These are phyloP conservation scores for Beauveria varroae DNA, from an alignment of 2,329 filamentous ascomycete genomes.

Conservation along the genomic window DNA sequence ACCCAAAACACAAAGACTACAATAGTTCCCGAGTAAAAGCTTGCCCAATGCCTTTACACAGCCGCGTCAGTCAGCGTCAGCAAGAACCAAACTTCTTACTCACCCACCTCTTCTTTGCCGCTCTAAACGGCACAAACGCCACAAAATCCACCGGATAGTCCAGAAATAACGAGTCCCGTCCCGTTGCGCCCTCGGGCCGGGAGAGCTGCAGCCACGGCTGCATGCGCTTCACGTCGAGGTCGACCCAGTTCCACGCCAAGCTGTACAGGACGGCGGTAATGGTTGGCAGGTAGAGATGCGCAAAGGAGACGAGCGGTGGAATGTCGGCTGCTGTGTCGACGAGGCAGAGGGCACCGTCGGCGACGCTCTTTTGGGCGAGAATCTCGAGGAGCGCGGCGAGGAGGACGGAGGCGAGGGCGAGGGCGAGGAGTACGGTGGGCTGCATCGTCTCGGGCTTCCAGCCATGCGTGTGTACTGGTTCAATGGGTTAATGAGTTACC, in stretches of 20 bases:
- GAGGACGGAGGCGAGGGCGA: slow-evolving; percentile 29
- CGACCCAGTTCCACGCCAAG: slow-evolving; percentile 51
- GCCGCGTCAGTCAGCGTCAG: neutral
- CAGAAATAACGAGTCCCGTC: slow-evolving; percentile 39
- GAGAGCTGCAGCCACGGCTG: slow-evolving; percentile 56
- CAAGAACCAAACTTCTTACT: too few relatives aligned
- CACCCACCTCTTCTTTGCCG: slow-evolving; percentile 14
- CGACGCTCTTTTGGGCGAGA: slow-evolving; percentile 31
- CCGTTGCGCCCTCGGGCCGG: slow-evolving; percentile 32
- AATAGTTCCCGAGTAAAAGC: slow-evolving; percentile 38
- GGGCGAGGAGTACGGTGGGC: slow-evolving; percentile 26
- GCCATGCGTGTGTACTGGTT: neutral
- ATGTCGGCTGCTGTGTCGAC: slow-evolving; percentile 23
- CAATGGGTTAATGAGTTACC: neutral
- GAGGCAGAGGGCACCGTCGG: slow-evolving; percentile 32
- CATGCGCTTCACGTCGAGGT: slow-evolving; percentile 49
- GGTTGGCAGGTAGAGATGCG: slow-evolving; percentile 46
- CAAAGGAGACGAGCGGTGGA: slow-evolving; percentile 25
- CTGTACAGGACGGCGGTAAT: slow-evolving; percentile 48
- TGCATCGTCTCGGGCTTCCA: slow-evolving; percentile 4
- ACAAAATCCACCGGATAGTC: slow-evolving; percentile 42
- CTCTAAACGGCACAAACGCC: slow-evolving; percentile 23
- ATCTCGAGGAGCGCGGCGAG: slow-evolving; percentile 38
- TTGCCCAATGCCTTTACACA: slow-evolving; percentile 41
- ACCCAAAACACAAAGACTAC: slow-evolving; percentile 48